phyloP scores from a whole-genome alignment of 73 alveolate genomes.

The Paramecium caudatum region DNA sequence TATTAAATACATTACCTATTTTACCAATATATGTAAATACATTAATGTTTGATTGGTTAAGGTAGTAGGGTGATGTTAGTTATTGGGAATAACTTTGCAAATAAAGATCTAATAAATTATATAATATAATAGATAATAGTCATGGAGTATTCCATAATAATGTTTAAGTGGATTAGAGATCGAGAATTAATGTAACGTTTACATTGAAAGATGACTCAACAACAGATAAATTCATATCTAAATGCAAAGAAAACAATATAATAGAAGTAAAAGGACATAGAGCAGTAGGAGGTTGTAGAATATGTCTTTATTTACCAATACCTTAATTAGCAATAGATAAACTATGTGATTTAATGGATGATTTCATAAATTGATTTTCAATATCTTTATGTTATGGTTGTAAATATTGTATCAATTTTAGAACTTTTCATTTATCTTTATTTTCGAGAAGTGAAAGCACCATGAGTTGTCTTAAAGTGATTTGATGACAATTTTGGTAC shows the following conservation, averaged over 20 bases:
- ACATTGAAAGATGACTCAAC: constrained; percentile 69
- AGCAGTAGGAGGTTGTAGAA: constrained; percentile 86
- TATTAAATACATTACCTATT: constrained; percentile 30
- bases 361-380: constrained; percentile 2
- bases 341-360: constrained; percentile 6
- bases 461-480: not conserved
- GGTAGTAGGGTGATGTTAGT: not conserved
- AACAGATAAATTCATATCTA: constrained; percentile 77
- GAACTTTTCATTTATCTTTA: not conserved
- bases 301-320: constrained; percentile 82
- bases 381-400: constrained; percentile 18
- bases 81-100: not conserved
- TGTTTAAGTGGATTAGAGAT: constrained; percentile 2
- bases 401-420: not conserved
- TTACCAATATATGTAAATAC: constrained; percentile 53
- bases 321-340: constrained; percentile 81
- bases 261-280: constrained; percentile 85
- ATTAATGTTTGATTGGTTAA: constrained; percentile 33
- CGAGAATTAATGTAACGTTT: constrained; percentile 50
- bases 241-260: constrained; percentile 76
- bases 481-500: not conserved
- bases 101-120: not conserved
- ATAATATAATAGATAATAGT: constrained; percentile 36
- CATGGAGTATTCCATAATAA: constrained; percentile 11
- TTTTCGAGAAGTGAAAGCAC: not conserved